phyloP scores from a whole-genome alignment of 2,329 filamentous ascomycete species.

The Grosmannia penicillata region DNA sequence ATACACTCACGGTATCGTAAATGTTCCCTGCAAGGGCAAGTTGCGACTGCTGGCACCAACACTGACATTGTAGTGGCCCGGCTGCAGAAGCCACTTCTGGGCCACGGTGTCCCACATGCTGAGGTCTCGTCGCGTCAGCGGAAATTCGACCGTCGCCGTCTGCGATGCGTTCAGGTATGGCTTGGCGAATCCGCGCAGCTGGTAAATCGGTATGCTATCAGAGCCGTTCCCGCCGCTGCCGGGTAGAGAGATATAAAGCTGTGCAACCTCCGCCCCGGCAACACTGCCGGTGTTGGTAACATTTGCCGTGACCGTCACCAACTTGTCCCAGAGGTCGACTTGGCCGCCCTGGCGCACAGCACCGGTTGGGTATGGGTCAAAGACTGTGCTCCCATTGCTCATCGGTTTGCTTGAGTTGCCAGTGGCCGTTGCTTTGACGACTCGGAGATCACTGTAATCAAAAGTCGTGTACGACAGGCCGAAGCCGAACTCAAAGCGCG shows the following conservation, averaged over 20 bases:
- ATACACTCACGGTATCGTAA: conserved; percentile 14
- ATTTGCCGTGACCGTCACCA: conserved; percentile 23
- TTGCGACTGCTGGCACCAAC: conserved; percentile 29
- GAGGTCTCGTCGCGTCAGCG: conserved; percentile 46
- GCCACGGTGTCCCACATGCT: conserved; percentile 48
- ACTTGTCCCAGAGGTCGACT: conserved; percentile 29
- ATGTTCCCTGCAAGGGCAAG: conserved; percentile 20
- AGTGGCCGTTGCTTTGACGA: conserved; percentile 2
- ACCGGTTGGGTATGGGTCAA: conserved; percentile 22
- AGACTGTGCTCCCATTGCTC: conserved; percentile 11
- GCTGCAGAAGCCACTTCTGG: conserved; percentile 43
- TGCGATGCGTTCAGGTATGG: conserved; percentile 28
- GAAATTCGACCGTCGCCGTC: conserved; percentile 30
- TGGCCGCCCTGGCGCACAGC: conserved; percentile 27
- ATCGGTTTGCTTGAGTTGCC: background rate
- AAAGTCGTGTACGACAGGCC: conserved; percentile 43
- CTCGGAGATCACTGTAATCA: conserved; percentile 23
- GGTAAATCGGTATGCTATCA: conserved; percentile 27
- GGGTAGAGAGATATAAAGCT: conserved; percentile 29
- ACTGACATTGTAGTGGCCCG: conserved; percentile 23
- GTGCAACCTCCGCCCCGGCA: conserved; percentile 28
- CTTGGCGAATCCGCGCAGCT: conserved; percentile 56
- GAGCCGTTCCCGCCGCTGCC: conserved; percentile 2
- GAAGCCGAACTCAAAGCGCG: conserved; percentile 39
- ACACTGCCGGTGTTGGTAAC: conserved; percentile 25